phyloP scores from a whole-genome alignment of 163 green algal species.

The Chlamydomonas reinhardtii region DNA sequence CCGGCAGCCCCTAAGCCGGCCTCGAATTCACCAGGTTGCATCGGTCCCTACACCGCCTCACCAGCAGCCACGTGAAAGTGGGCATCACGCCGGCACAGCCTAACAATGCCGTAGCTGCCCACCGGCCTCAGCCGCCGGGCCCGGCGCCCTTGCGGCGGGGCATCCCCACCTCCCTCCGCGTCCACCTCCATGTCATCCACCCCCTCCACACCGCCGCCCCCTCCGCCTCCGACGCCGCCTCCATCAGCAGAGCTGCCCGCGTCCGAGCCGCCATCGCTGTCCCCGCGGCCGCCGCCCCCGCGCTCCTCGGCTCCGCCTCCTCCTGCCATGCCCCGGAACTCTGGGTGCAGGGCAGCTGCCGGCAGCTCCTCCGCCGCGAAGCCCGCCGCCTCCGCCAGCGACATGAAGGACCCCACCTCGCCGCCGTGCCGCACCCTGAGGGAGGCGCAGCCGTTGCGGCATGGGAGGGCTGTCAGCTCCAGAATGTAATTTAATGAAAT shows the following conservation, averaged over 20 bases:
- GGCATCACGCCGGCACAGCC: slow-evolving; percentile 36
- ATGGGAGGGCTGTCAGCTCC: too few relatives aligned
- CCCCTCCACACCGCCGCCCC: not conserved
- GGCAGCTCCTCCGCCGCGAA: slow-evolving; percentile 30
- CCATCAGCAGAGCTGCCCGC: not conserved
- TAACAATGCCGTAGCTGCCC: slow-evolving; percentile 37
- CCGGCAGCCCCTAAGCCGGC: too few relatives aligned
- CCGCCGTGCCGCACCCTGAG: slow-evolving; percentile 48
- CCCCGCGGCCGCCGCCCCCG: not conserved
- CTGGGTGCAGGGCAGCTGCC: slow-evolving; percentile 1
- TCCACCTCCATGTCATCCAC: not conserved
- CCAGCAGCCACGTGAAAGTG: too few relatives aligned
- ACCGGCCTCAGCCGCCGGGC: too few relatives aligned
- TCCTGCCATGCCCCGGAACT: slow-evolving; percentile 1
- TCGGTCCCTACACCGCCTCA: too few relatives aligned
- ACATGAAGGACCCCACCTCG: slow-evolving; percentile 29
- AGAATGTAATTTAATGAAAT: too few relatives aligned
- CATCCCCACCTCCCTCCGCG: not conserved
- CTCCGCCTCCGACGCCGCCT: not conserved
- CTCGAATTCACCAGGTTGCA: too few relatives aligned
- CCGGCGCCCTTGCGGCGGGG: too few relatives aligned
- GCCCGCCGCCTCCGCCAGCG: slow-evolving; percentile 25
- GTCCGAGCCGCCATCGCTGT: not conserved
- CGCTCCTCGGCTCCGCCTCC: not conserved
- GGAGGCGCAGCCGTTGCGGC: too few relatives aligned